Conservation (phyloP, 2,329 filamentous ascomycete genomes). For the Claviceps paspali region DNA sequence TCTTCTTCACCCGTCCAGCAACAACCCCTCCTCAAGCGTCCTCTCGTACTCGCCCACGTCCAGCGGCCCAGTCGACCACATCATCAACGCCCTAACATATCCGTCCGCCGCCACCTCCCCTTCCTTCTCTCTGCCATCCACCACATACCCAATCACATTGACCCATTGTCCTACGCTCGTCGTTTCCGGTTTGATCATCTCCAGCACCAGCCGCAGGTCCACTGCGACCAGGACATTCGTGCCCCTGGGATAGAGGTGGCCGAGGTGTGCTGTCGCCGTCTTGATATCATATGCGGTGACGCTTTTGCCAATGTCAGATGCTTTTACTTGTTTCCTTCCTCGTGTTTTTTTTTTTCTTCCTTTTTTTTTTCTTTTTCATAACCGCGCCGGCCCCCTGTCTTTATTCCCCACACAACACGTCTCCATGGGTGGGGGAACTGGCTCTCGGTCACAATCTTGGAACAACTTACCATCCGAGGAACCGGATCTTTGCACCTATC, state of each 20-base stretch:
- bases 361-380: no score
- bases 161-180: conserved; percentile 70
- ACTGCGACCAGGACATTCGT: conserved; percentile 40
- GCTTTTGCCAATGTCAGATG: conserved; percentile 17
- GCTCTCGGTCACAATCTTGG: neutral
- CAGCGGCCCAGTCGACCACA: conserved; percentile 65
- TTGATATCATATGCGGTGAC: conserved; percentile 34
- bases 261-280: conserved; percentile 48
- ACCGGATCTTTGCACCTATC: conserved; percentile 68
- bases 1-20: no score
- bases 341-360: no score
- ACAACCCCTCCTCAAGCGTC: conserved; percentile 27
- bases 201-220: conserved; percentile 56
- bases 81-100: conserved; percentile 55
- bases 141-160: conserved; percentile 73
- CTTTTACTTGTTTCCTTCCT: neutral
- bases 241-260: conserved; percentile 45
- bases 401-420: no score
- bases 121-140: neutral
- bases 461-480: conserved; percentile 68
- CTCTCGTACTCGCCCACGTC: conserved; percentile 57
- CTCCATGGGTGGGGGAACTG: no score
- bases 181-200: conserved; percentile 45
- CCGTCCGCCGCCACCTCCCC: conserved; percentile 11
- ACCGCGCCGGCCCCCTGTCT: no score